Percentiles rank a stretch among this genome's conserved stretches.
phyloP scores from a whole-genome alignment of 2,329 filamentous ascomycete species.

The Penicillium italicum region DNA sequence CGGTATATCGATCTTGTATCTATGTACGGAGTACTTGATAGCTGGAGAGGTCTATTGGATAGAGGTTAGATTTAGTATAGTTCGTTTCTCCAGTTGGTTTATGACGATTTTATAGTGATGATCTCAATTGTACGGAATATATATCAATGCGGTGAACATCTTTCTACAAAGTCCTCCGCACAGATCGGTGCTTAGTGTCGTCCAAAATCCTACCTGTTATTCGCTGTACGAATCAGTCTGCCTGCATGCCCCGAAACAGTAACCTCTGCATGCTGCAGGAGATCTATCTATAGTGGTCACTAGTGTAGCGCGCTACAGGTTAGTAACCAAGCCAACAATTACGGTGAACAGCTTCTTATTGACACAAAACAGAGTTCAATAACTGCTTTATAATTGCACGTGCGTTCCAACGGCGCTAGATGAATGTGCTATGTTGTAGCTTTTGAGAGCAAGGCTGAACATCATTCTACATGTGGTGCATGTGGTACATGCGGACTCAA shows the following conservation, averaged over 20 bases:
- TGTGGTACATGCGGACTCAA: too few relatives aligned
- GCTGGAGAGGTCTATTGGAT: neutral
- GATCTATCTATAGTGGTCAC: constrained; percentile 4
- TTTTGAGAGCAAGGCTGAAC: neutral
- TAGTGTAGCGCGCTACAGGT: neutral
- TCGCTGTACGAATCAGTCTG: neutral
- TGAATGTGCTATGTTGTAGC: neutral
- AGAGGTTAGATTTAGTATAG: neutral
- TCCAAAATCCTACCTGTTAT: too few relatives aligned
- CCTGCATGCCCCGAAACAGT: constrained; percentile 5
- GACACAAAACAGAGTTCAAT: neutral
- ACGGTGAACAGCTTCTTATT: neutral
- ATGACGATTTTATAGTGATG: neutral
- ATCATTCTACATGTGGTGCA: neutral
- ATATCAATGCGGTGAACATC: neutral
- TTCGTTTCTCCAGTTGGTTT: neutral
- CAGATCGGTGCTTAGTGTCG: neutral
- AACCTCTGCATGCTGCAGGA: constrained; percentile 4
- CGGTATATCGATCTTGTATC: neutral
- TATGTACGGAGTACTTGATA: too few relatives aligned
- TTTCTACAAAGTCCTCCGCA: neutral
- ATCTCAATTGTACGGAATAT: neutral
- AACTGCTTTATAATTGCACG: neutral
- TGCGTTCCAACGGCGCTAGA: neutral
- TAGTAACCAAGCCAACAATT: neutral